Conservation (phyloP, 192 early-diverging fungal species). For the Coemansia aciculifera region DNA sequence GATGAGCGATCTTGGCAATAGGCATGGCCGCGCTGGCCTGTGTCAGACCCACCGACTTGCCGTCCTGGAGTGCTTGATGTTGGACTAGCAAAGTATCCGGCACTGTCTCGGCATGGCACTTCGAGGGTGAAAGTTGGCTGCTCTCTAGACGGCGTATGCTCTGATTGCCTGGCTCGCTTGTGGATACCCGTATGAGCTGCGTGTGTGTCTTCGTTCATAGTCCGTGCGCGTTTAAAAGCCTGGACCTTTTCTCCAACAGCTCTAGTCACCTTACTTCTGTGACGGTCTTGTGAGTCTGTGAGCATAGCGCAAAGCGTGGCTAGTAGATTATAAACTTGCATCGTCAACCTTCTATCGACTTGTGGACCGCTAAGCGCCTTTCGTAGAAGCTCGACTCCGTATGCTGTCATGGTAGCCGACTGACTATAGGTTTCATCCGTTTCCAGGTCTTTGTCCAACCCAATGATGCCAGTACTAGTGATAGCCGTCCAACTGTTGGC, state of each 20-base stretch:
- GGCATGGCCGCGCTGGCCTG: not conserved
- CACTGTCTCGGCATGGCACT: not conserved
- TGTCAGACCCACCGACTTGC: not conserved
- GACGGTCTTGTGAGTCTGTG: not conserved
- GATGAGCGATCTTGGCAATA: not conserved
- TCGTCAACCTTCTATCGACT: not conserved
- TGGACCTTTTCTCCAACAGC: not conserved
- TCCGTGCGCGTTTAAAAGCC: not conserved
- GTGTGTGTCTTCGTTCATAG: no score
- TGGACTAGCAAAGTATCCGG: not conserved
- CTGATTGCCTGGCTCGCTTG: no score
- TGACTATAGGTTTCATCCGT: no score
- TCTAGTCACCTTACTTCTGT: not conserved
- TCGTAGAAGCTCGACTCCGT: no score
- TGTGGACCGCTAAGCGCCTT: no score
- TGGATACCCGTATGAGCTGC: no score
- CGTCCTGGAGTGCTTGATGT: not conserved
- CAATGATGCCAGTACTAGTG: no score
- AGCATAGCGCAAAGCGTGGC: not conserved
- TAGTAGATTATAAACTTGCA: not conserved
- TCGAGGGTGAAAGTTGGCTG: not conserved
- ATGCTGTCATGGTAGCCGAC: not conserved
- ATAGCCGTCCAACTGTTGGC: no score
- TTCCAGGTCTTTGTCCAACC: no score
- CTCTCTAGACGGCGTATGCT: not conserved